Conservation (phyloP, 208 protist genomes). For the Phytomonas francai region DNA sequence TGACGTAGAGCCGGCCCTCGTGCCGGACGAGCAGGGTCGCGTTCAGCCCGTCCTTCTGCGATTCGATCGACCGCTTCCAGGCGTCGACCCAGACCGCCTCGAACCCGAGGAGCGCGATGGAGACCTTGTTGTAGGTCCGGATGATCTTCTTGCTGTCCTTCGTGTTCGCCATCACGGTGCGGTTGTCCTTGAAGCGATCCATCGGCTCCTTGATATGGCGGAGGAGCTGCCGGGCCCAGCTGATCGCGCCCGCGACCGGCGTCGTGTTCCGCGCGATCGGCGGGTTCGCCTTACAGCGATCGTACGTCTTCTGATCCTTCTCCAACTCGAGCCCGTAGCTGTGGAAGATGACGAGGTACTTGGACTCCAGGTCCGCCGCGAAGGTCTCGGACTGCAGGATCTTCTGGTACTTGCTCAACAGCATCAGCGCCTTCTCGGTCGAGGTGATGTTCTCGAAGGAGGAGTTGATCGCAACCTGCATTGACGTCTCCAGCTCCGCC, state of each 20-base stretch:
- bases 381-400: slow-evolving; percentile 92
- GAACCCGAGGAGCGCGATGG: slow-evolving; percentile 93
- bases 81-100: slow-evolving; percentile 94
- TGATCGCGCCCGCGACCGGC: slow-evolving; percentile 93
- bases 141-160: slow-evolving; percentile 96
- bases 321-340: slow-evolving; percentile 94
- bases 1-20: slow-evolving; percentile 94
- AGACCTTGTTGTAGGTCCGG: slow-evolving; percentile 95
- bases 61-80: slow-evolving; percentile 92
- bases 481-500: slow-evolving; percentile 90
- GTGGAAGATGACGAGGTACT: slow-evolving; percentile 95
- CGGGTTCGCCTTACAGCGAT: slow-evolving; percentile 92
- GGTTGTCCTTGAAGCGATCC: slow-evolving; percentile 93
- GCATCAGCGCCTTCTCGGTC: slow-evolving; percentile 88
- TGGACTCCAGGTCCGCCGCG: slow-evolving; percentile 88
- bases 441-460: slow-evolving; percentile 94
- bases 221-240: slow-evolving; percentile 94
- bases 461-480: slow-evolving; percentile 94
- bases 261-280: slow-evolving; percentile 93
- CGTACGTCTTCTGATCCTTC: slow-evolving; percentile 94
- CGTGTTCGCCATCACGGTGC: slow-evolving; percentile 90
- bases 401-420: slow-evolving; percentile 92
- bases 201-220: slow-evolving; percentile 95
- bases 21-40: slow-evolving; percentile 93
- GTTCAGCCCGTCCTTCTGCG: slow-evolving; percentile 90